phyloP scores from a whole-genome alignment of 768 basidiomycete genomes.

The Amanita phalloides region DNA sequence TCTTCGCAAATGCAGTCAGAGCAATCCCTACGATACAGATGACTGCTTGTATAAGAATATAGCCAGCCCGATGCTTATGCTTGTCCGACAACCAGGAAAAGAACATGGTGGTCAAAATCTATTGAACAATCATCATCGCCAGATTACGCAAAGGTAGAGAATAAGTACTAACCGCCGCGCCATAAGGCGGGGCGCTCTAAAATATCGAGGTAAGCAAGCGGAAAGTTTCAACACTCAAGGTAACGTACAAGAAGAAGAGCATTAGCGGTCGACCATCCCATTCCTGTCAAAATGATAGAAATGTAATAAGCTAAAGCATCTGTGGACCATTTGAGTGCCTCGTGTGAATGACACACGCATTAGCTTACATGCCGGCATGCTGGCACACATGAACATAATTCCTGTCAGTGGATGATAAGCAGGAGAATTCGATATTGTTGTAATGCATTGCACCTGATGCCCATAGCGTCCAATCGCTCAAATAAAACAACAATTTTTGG shows the following conservation, averaged over 20 bases:
- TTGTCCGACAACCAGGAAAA: slow-evolving; percentile 38
- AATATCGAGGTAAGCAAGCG: background rate
- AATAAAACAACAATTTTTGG: slow-evolving; percentile 24
- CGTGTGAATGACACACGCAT: background rate
- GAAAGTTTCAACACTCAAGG: background rate
- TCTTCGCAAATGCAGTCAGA: slow-evolving; percentile 26
- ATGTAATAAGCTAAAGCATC: slow-evolving; percentile 36
- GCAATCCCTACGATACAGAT: slow-evolving; percentile 28
- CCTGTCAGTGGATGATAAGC: slow-evolving; percentile 14
- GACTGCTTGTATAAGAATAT: slow-evolving; percentile 26
- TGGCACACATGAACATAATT: slow-evolving; percentile 31
- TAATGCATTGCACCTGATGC: slow-evolving; percentile 22
- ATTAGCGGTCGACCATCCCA: slow-evolving; percentile 28
- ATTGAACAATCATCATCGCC: background rate
- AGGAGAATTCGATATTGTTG: background rate
- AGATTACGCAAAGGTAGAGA: background rate
- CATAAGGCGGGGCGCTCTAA: slow-evolving; percentile 37
- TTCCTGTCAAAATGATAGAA: slow-evolving; percentile 32
- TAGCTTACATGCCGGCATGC: slow-evolving; percentile 30
- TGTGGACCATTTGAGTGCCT: slow-evolving; percentile 7
- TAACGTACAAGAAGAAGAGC: slow-evolving; percentile 31
- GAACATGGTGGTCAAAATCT: slow-evolving; percentile 29
- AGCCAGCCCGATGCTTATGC: slow-evolving; percentile 29
- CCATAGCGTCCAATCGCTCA: slow-evolving; percentile 38
- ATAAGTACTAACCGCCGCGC: slow-evolving; percentile 22